These are phyloP conservation scores for Lagerstroemia speciosa DNA, from an alignment of 345 rosid species.

Conservation along the genomic window DNA sequence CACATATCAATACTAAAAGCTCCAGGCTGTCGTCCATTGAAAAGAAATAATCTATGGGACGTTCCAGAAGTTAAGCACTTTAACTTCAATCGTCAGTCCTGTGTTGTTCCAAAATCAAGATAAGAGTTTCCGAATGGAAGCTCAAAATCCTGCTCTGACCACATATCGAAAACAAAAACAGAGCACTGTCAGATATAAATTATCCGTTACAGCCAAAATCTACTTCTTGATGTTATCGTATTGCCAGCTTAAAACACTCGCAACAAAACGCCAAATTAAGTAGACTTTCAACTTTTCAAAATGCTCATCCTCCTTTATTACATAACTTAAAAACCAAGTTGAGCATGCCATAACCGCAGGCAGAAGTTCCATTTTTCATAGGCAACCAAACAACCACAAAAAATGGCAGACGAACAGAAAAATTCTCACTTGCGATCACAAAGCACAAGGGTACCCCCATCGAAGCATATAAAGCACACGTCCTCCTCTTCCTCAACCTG, in stretches of 20 bases:
- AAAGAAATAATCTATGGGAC: background rate
- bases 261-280: background rate
- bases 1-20: background rate
- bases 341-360: background rate
- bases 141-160: background rate
- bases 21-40: background rate
- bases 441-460: slow-evolving; percentile 92
- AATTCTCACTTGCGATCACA: slow-evolving; percentile 80
- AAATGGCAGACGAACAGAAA: background rate
- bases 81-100: background rate
- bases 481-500: slow-evolving; percentile 72
- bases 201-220: background rate
- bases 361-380: background rate
- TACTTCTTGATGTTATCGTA: background rate
- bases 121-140: background rate
- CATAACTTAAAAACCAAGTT: background rate
- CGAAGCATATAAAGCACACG: slow-evolving; percentile 97
- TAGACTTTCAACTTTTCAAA: background rate
- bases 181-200: background rate
- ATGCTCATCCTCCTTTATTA: background rate
- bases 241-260: background rate
- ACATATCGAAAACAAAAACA: background rate
- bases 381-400: background rate
- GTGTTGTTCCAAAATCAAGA: background rate
- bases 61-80: background rate